phyloP scores from a whole-genome alignment of 164 flowering plant genomes.

The Chloranthus sessilifolius region DNA sequence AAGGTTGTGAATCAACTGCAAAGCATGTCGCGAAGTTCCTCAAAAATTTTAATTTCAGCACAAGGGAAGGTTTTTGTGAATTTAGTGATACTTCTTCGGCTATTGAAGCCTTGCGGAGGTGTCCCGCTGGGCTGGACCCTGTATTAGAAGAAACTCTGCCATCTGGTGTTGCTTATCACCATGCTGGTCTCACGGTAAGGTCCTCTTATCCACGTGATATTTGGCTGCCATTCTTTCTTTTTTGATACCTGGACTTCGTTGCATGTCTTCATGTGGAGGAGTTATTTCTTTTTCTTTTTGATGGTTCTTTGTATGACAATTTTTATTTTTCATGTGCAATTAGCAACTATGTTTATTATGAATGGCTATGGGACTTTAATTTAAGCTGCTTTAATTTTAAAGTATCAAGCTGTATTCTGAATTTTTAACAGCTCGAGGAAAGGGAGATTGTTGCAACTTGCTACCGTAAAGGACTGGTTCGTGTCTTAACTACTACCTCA shows the following conservation, averaged over 20 bases:
- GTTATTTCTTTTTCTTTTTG: too few species aligned
- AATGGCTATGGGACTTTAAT: not conserved
- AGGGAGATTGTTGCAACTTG: slow-evolving; percentile 93
- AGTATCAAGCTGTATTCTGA: not conserved
- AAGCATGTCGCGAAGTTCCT: slow-evolving; percentile 75
- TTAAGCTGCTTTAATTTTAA: not conserved
- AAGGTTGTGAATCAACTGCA: slow-evolving; percentile 98
- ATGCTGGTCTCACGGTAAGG: slow-evolving; percentile 95
- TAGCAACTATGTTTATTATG: not conserved
- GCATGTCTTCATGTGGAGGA: too few species aligned
- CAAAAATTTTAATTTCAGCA: slow-evolving; percentile 35
- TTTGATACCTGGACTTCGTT: too few species aligned
- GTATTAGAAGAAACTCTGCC: slow-evolving; percentile 82
- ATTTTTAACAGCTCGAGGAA: slow-evolving; percentile 72
- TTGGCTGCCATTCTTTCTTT: too few species aligned
- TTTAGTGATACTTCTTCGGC: slow-evolving; percentile 56
- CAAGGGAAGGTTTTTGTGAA: slow-evolving; percentile 36
- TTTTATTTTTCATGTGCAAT: too few species aligned
- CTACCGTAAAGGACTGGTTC: slow-evolving; percentile 84
- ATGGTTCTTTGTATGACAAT: too few species aligned
- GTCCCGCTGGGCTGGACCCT: slow-evolving; percentile 90
- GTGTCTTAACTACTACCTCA: slow-evolving; percentile 91
- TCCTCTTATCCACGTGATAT: too few species aligned
- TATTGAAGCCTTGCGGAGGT: slow-evolving; percentile 70
- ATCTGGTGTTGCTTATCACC: slow-evolving; percentile 95